Evolutionary conservation across 75 land plant genomes (phyloP).

Genomic region (Chamaecyparis obtusa): DNA sequence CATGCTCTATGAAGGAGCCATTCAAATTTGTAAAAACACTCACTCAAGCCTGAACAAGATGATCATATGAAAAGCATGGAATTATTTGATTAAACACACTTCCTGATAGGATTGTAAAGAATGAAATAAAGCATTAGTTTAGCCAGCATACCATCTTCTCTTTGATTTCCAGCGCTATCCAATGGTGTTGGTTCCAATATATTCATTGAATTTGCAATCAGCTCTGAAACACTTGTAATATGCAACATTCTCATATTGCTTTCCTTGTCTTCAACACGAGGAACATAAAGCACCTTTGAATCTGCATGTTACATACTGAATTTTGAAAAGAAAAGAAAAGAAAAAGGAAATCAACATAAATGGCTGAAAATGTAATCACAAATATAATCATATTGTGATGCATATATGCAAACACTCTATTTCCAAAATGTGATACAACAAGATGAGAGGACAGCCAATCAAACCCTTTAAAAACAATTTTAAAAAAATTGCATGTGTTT

Average conservation of each 20-base stretch:
- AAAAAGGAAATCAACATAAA: background rate
- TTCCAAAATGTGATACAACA: background rate
- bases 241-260: slow-evolving; percentile 87
- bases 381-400: background rate
- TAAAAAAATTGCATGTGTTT: background rate
- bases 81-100: background rate
- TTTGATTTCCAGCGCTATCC: slow-evolving; percentile 60
- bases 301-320: slow-evolving; percentile 33
- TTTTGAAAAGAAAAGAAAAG: slow-evolving; percentile 4
- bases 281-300: slow-evolving; percentile 75
- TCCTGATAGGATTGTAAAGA: background rate
- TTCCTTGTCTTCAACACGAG: slow-evolving; percentile 89
- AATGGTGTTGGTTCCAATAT: slow-evolving; percentile 80
- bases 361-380: background rate
- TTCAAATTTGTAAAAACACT: background rate
- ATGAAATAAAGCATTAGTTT: background rate
- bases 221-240: slow-evolving; percentile 57
- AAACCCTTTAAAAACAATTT: background rate
- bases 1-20: background rate
- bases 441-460: background rate
- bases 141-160: slow-evolving; percentile 69
- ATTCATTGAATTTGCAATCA: slow-evolving; percentile 83
- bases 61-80: background rate
- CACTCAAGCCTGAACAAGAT: background rate
- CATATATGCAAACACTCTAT: background rate